These are phyloP conservation scores for Saccharum officinarum DNA, from an alignment of 176 grass and related monocot species.

Conservation along the genomic window DNA sequence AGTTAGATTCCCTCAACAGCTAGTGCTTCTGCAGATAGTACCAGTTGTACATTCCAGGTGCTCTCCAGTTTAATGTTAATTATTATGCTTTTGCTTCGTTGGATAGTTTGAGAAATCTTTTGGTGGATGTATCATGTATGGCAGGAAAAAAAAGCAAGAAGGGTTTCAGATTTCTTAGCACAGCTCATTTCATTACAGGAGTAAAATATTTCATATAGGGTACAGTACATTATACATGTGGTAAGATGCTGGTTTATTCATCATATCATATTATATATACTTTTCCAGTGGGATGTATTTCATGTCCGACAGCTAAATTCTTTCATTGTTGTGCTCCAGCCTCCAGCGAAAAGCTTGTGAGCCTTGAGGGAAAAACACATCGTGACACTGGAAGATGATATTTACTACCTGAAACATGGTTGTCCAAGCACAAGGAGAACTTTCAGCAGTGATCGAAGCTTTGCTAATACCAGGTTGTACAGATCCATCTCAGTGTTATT, in stretches of 20 bases:
- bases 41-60: constrained; percentile 19
- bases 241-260: constrained; percentile 31
- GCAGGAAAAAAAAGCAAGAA: background rate
- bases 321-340: background rate
- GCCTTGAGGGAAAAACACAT: background rate
- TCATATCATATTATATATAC: background rate
- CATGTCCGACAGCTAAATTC: background rate
- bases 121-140: background rate
- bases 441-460: background rate
- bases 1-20: background rate
- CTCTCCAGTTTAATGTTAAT: constrained; percentile 8
- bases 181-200: background rate
- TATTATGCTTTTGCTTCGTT: constrained; percentile 1
- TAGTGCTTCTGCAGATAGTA: constrained; percentile 17
- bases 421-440: background rate
- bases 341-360: background rate
- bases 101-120: background rate
- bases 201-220: background rate
- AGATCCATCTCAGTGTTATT: background rate
- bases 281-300: background rate
- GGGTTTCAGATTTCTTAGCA: background rate
- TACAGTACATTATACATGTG: background rate
- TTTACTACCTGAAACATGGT: constrained; percentile 16
- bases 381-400: constrained; percentile 11
- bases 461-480: background rate